Percentiles rank a stretch among this genome's conserved stretches.
These are phyloP conservation scores for Pseudoturritis turrita DNA, from an alignment of 345 rosid species.

Conservation along the genomic window DNA sequence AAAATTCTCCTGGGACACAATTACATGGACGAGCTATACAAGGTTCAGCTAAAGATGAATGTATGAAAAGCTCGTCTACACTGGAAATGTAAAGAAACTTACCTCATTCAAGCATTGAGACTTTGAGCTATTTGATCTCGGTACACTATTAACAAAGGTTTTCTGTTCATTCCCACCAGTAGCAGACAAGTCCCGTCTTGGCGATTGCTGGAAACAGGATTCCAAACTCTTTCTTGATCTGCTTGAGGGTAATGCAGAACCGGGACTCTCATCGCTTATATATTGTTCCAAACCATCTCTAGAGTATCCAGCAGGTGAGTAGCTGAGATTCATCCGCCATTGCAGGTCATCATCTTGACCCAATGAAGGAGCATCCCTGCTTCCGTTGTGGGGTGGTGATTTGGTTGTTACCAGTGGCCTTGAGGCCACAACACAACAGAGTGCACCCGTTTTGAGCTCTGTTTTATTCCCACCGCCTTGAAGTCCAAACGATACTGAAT, in stretches of 20 bases:
- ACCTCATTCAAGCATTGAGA: constrained; percentile 55
- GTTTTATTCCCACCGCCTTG: background rate
- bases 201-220: constrained; percentile 56
- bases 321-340: constrained; percentile 82
- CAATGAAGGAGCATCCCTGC: constrained; percentile 33
- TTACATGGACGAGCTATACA: background rate
- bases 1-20: constrained; percentile 45
- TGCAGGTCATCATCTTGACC: constrained; percentile 49
- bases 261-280: constrained; percentile 25
- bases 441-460: constrained; percentile 74
- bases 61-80: background rate
- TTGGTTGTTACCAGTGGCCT: constrained; percentile 80
- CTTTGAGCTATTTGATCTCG: constrained; percentile 49
- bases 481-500: background rate
- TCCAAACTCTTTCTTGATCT: constrained; percentile 52
- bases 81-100: background rate
- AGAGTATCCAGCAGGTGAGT: constrained; percentile 69
- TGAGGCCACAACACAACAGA: constrained; percentile 87
- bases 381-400: constrained; percentile 26
- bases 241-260: constrained; percentile 46
- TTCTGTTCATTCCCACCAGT: constrained; percentile 40
- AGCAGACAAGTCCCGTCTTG: constrained; percentile 48
- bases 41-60: constrained; percentile 4
- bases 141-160: background rate
- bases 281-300: constrained; percentile 53